Percentiles rank a stretch among this genome's conserved stretches.
Evolutionary conservation across 2,329 filamentous ascomycete genomes (phyloP).

Genomic region (Xylaria sp.): DNA sequence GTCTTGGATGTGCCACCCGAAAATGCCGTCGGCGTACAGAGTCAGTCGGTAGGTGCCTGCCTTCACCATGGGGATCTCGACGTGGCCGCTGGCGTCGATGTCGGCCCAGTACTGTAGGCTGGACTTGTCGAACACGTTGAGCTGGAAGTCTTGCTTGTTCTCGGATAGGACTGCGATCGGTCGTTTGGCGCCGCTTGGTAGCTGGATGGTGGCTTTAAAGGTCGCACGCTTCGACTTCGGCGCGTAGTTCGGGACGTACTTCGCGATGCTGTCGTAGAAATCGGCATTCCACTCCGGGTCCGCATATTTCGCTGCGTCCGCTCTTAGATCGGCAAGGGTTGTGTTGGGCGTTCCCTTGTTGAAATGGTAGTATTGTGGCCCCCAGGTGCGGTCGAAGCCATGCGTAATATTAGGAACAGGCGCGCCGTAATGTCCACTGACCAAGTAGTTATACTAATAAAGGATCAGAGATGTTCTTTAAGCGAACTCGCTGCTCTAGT

Average conservation of each 20-base stretch:
- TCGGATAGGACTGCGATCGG: constrained; percentile 67
- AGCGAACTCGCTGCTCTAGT: neutral
- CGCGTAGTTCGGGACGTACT: constrained; percentile 57
- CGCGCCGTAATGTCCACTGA: constrained; percentile 71
- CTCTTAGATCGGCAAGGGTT: constrained; percentile 60
- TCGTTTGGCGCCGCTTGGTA: constrained; percentile 63
- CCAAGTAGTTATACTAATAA: constrained; percentile 49
- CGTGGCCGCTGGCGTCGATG: constrained; percentile 56
- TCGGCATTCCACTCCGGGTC: constrained; percentile 65
- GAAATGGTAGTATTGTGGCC: constrained; percentile 72
- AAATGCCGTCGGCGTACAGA: constrained; percentile 70
- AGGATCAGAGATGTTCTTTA: neutral
- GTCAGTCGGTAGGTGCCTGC: constrained; percentile 70
- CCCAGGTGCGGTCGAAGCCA: constrained; percentile 73
- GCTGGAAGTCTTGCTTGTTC: constrained; percentile 65
- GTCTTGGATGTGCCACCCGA: constrained; percentile 69
- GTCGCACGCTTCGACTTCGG: constrained; percentile 62
- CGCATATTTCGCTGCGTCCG: constrained; percentile 65
- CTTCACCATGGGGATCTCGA: constrained; percentile 63
- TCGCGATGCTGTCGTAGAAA: constrained; percentile 70
- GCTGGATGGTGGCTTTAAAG: constrained; percentile 61
- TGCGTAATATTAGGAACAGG: constrained; percentile 68
- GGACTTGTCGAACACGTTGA: constrained; percentile 64
- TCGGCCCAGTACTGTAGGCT: constrained; percentile 72
- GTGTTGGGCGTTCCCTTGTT: constrained; percentile 63